Evolutionary conservation across 371 early-diverging fungal genomes (phyloP).

Genomic region (Haplosporangium sp.): DNA sequence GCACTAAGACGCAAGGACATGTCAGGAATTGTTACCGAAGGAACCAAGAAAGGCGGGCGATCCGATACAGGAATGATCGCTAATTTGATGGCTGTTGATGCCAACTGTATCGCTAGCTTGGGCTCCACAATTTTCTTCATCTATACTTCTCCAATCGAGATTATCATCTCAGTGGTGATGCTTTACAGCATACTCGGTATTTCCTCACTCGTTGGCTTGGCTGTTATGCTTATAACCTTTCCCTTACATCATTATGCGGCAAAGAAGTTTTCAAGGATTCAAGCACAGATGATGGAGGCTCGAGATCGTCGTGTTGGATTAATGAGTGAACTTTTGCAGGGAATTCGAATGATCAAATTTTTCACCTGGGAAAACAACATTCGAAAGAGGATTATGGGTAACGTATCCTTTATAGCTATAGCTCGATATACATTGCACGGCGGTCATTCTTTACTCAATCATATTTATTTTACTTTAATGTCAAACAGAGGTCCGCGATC

Average conservation of each 20-base stretch:
- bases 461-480: neutral
- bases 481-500: conserved; percentile 40
- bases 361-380: conserved; percentile 76
- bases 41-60: conserved; percentile 39
- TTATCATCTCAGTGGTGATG: conserved; percentile 60
- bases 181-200: conserved; percentile 65
- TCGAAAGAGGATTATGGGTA: conserved; percentile 60
- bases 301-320: conserved; percentile 66
- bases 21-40: conserved; percentile 55
- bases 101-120: conserved; percentile 63
- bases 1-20: conserved; percentile 63
- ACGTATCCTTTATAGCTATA: neutral
- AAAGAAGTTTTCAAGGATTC: conserved; percentile 62
- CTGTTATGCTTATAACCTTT: conserved; percentile 59
- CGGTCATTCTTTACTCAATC: neutral
- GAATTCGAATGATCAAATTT: conserved; percentile 76
- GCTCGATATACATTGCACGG: too few relatives aligned
- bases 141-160: conserved; percentile 66
- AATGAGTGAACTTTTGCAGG: conserved; percentile 72
- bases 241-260: conserved; percentile 68
- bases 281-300: conserved; percentile 64
- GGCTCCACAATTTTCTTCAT: conserved; percentile 62
- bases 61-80: conserved; percentile 78
- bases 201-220: conserved; percentile 64
- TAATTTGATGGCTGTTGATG: conserved; percentile 86